Percentiles rank a stretch among this genome's conserved stretches.
Evolutionary conservation across 2,329 filamentous ascomycete genomes (phyloP).

Genomic region (Macrophomina tecta): DNA sequence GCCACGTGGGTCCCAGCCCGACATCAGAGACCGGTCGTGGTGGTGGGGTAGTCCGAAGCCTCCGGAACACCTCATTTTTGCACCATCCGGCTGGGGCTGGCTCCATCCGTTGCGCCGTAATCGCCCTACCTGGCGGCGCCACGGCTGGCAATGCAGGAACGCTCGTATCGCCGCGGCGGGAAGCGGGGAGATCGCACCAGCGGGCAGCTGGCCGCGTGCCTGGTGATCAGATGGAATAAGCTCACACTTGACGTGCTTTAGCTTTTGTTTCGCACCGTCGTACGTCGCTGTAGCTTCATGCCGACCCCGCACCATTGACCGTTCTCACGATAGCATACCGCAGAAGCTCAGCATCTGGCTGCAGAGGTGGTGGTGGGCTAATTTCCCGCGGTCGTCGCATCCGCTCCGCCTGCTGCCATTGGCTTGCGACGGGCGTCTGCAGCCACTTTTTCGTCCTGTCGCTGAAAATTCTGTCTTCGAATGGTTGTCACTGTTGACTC

Average conservation of each 20-base stretch:
- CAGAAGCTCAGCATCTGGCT: background rate
- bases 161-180: background rate
- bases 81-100: background rate
- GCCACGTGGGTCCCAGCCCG: slow-evolving; percentile 24
- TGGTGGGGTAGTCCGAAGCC: slow-evolving; percentile 13
- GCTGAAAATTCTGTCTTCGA: slow-evolving; percentile 16
- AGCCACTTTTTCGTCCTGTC: slow-evolving; percentile 12
- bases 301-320: background rate
- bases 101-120: background rate
- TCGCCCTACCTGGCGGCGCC: background rate
- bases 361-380: slow-evolving; percentile 19
- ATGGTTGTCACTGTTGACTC: slow-evolving; percentile 16
- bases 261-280: background rate
- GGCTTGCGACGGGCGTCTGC: background rate
- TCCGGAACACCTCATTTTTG: background rate
- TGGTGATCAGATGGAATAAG: slow-evolving; percentile 7
- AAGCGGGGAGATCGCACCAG: slow-evolving; percentile 4
- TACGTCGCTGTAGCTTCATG: background rate
- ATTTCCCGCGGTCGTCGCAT: slow-evolving; percentile 13
- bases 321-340: background rate
- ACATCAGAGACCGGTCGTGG: background rate
- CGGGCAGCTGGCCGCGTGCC: slow-evolving; percentile 1
- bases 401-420: background rate
- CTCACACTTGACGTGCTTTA: background rate
- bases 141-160: slow-evolving; percentile 8